Base-by-base conservation (phyloP, 2,329 filamentous ascomycete genomes). In the Xylariaceae sp. region DNA sequence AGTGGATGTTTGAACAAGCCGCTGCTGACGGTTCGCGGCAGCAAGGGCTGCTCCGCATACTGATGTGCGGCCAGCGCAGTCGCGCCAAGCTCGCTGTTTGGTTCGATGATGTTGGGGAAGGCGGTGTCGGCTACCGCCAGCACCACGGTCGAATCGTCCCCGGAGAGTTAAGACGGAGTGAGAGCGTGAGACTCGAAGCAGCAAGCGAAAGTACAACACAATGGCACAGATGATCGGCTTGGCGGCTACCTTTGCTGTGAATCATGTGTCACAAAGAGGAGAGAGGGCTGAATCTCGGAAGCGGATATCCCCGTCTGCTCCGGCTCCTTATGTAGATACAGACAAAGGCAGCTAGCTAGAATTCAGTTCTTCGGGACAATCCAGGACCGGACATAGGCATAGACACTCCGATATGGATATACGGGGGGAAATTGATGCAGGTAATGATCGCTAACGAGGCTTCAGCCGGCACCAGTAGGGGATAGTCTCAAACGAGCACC, bases 41-140 rank as follows among this genome's bases (percentile, higher is more conserved):
- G 64, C 48, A 69, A 70, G 44, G 71, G 61, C 60, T 73, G 65
- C 56, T 70, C 71, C 23, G 69, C 66, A 65, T 68, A 68, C 56
- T 69, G 66, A 44, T 68, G 64, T 59, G 64, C 68, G 64, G 59
- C 66, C 57, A 69, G 70, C 68, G 70, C 71, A 61, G 65, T 57
- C 60, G 70, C 69, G 71, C 73, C 71, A 59, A 70, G 64, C 65
- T 67, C 69, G 64, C 70, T 71, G 62, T 71, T 72, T 68, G 70
- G 68, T 68, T 71, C 71, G 64, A 73, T 63, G 62, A 67, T 62
- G 66, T 68, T 70, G 65, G 69, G 63, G 65, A 67, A 61, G 58
- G 59, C 65, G 61, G 67, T 60, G 62, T 69, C 68, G 71, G 71
- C 72, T 63, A 69, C 70, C 71, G 72, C 73, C 71, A 75, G 72